phyloP scores from a whole-genome alignment of 169 alveolate genomes.

The Besnoitia besnoiti region DNA sequence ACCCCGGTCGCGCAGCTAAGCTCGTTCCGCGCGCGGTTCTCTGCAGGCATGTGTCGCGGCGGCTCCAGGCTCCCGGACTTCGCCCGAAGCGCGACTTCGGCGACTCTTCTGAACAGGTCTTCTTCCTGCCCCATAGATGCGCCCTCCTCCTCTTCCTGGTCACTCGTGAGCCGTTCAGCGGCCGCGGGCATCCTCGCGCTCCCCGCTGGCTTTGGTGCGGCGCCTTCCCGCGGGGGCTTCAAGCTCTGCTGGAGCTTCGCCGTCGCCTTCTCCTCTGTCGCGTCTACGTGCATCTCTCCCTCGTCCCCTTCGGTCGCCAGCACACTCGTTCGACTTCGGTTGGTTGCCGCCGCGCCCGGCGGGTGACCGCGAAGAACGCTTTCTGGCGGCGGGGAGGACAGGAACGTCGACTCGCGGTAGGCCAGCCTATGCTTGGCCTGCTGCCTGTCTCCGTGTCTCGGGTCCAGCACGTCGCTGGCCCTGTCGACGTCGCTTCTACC shows the following conservation, averaged over 20 bases:
- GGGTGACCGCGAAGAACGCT: neutral
- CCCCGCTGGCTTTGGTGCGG: neutral
- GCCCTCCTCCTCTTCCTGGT: neutral
- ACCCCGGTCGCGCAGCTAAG: no score
- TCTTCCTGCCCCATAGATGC: neutral
- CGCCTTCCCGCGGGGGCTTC: neutral
- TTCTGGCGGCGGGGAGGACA: neutral
- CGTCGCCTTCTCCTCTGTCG: neutral
- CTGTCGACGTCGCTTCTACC: neutral
- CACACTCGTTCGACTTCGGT: neutral
- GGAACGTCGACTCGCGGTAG: neutral
- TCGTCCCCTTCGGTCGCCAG: neutral
- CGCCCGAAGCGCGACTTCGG: slow-evolving; percentile 12
- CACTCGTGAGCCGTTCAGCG: neutral
- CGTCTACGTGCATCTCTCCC: neutral
- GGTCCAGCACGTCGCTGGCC: neutral
- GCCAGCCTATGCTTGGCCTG: neutral
- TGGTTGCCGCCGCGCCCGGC: neutral
- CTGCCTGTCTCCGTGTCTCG: neutral
- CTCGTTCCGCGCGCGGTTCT: neutral
- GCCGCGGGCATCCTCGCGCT: no score
- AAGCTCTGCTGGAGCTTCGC: neutral
- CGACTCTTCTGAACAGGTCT: slow-evolving; percentile 17
- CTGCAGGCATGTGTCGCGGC: neutral
- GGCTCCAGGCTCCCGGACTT: slow-evolving; percentile 8